These are phyloP conservation scores for Puccinia triticina DNA, from an alignment of 1,284 basidiomycete species.

Conservation along the genomic window DNA sequence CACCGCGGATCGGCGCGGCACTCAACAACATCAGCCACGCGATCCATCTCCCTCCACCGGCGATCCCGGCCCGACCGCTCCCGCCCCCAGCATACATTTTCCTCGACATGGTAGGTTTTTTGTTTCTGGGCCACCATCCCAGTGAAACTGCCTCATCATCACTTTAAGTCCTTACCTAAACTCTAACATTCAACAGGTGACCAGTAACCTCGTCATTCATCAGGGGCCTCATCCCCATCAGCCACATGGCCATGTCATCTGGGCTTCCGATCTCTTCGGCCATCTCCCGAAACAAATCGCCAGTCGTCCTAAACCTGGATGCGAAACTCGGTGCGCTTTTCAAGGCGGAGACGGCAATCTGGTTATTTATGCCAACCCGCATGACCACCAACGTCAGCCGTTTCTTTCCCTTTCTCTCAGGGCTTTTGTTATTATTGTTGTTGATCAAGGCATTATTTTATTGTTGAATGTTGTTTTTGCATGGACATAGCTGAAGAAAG, in stretches of 20 bases:
- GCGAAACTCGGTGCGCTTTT: conserved; percentile 43
- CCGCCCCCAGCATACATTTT: conserved; percentile 35
- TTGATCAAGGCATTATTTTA: background rate
- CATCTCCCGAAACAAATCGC: conserved; percentile 39
- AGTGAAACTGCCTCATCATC: too few relatives aligned
- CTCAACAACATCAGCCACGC: background rate
- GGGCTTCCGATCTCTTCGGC: conserved; percentile 44
- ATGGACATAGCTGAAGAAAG: conserved; percentile 37
- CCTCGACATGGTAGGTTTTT: too few relatives aligned
- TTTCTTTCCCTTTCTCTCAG: background rate
- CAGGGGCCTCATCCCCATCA: conserved; percentile 24
- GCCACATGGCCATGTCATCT: conserved; percentile 42
- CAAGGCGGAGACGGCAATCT: conserved; percentile 48
- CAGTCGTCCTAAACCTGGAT: conserved; percentile 13
- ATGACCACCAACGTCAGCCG: conserved; percentile 40
- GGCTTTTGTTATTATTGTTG: background rate
- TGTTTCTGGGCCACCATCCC: too few relatives aligned
- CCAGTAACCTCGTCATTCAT: conserved; percentile 49
- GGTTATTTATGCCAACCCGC: conserved; percentile 47
- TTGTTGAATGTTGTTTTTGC: background rate
- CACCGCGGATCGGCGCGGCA: conserved; percentile 11
- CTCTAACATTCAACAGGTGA: too few relatives aligned
- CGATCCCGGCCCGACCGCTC: conserved; percentile 34
- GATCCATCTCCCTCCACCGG: background rate
- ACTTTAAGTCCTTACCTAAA: too few relatives aligned